A percentile compares a stretch with the other conserved stretches of the same genome.
Evolutionary conservation across 2,329 filamentous ascomycete species (phyloP).

Genomic region (Fonsecaea nubica): DNA sequence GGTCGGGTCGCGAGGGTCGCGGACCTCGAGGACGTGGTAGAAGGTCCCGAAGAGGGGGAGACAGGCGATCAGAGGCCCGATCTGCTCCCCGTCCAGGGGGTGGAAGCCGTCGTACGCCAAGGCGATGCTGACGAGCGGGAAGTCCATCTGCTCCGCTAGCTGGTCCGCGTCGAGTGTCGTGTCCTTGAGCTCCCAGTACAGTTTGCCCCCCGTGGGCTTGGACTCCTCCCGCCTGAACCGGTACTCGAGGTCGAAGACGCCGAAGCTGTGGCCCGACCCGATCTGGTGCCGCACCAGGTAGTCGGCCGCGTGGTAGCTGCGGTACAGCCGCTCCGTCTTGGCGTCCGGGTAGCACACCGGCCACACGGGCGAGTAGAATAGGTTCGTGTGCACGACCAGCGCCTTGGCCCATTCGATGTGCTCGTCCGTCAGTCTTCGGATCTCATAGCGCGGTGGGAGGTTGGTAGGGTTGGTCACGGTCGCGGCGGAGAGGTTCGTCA

Average conservation of each 20-base stretch:
- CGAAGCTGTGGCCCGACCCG: constrained; percentile 45
- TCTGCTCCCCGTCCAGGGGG: constrained; percentile 29
- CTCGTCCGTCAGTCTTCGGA: constrained; percentile 27
- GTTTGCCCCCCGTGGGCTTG: constrained; percentile 35
- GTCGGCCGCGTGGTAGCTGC: constrained; percentile 19
- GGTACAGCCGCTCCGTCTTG: constrained; percentile 24
- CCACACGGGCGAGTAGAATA: constrained; percentile 38
- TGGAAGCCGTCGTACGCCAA: constrained; percentile 46
- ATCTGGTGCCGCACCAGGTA: constrained; percentile 48
- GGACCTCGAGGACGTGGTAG: constrained; percentile 27
- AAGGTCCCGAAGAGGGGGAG: constrained; percentile 29
- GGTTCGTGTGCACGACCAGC: constrained; percentile 35
- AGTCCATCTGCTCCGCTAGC: constrained; percentile 46
- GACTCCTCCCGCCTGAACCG: constrained; percentile 45
- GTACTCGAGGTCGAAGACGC: constrained; percentile 51
- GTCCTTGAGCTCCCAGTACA: constrained; percentile 36
- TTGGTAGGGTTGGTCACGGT: constrained; percentile 24
- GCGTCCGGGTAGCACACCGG: constrained; percentile 29
- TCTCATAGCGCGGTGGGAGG: constrained; percentile 33
- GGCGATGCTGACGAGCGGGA: constrained; percentile 49
- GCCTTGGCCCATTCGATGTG: constrained; percentile 31
- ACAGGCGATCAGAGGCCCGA: constrained; percentile 38
- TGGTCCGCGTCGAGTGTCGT: constrained; percentile 24
- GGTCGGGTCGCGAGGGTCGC: constrained; percentile 37
- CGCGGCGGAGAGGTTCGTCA: constrained; percentile 27